Conservation (phyloP, 2,329 filamentous ascomycete species). For the Arthrobotrys pseudoclavata region DNA sequence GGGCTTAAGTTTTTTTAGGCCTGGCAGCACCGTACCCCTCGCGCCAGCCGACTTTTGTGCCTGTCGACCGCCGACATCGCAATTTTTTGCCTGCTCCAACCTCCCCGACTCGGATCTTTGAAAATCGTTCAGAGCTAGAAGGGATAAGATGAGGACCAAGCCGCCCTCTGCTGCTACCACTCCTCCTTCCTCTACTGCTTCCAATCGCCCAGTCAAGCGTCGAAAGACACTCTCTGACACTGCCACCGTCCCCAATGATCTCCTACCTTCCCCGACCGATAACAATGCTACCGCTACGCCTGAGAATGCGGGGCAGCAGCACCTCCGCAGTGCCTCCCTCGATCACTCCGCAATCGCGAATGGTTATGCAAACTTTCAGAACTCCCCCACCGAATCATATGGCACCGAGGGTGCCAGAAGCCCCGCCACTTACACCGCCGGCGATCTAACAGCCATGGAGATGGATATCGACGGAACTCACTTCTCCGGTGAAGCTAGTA, state of each 20-base stretch:
- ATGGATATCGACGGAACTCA: constrained; percentile 53
- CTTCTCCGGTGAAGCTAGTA: constrained; percentile 49
- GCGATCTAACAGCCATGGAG: constrained; percentile 47
- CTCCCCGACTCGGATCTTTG: constrained; percentile 57
- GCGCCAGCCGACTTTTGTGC: constrained; percentile 35
- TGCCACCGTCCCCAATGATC: constrained; percentile 38
- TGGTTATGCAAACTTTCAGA: constrained; percentile 55
- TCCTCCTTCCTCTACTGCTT: constrained; percentile 58
- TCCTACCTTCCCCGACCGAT: constrained; percentile 56
- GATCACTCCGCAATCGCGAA: constrained; percentile 48
- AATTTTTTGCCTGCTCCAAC: constrained; percentile 55
- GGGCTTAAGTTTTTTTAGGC: constrained; percentile 36
- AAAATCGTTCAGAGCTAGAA: constrained; percentile 32
- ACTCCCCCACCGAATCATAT: constrained; percentile 59
- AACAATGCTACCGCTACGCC: constrained; percentile 40
- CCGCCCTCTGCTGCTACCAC: constrained; percentile 56
- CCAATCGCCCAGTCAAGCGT: constrained; percentile 59
- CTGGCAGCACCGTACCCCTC: constrained; percentile 16
- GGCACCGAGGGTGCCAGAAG: constrained; percentile 56
- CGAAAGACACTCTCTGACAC: constrained; percentile 59
- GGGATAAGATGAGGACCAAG: constrained; percentile 59
- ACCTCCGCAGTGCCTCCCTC: constrained; percentile 53
- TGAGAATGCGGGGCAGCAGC: constrained; percentile 58
- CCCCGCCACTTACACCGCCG: constrained; percentile 45
- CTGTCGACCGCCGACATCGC: constrained; percentile 59